Base-by-base conservation (phyloP, 2,329 filamentous ascomycete species). In the Pseudophaeomoniella oleicola region DNA sequence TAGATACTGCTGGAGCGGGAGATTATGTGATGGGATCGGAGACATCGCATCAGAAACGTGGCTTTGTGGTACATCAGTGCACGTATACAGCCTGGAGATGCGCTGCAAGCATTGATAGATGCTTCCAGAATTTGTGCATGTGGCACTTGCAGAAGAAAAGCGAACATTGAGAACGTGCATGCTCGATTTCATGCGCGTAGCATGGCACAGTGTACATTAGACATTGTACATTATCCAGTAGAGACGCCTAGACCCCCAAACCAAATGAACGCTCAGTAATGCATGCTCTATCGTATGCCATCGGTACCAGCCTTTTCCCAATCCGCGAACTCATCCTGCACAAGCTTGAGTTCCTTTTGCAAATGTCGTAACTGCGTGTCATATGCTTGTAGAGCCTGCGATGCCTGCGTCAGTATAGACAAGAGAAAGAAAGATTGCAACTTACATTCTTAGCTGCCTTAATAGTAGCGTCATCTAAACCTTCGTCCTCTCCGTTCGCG, bases 371-470 rank as follows among this genome's bases (percentile, higher is more conserved):
- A 59, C 45, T 69, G 65, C 15, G 58, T 54, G 37, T 64, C 59
- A 45, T 68, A 68, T 39, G 66, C 62, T 42, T 66, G 62, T 37
- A 69, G 52, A 41, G 67, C 64, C 65, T 69, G 39, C 14, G 16
- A 16, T 18, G 30, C n/a, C n/a, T n/a, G n/a, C n/a, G n/a, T n/a
- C n/a, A n/a, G n/a, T n/a, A n/a, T 13, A 32, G 18, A 11, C 12
- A 9, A 39, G 22, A 12, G 3, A 16, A 14, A 22, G n/a, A 39
- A 14, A 19, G 16, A 12, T 6, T 5, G 9, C 4, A 22, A 40
- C 60, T 35, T 56, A 75, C 72, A 68, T 78, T 75, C 50, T 71
- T 72, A 30, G 74, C 63, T 39, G 66, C 66, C 55, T 66, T 70
- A 51, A 77, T 59, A 4, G 72, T 67, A 34, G 71, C 63, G 44